phyloP scores from a whole-genome alignment of 768 basidiomycete species.

The Termitomyces sp. region DNA sequence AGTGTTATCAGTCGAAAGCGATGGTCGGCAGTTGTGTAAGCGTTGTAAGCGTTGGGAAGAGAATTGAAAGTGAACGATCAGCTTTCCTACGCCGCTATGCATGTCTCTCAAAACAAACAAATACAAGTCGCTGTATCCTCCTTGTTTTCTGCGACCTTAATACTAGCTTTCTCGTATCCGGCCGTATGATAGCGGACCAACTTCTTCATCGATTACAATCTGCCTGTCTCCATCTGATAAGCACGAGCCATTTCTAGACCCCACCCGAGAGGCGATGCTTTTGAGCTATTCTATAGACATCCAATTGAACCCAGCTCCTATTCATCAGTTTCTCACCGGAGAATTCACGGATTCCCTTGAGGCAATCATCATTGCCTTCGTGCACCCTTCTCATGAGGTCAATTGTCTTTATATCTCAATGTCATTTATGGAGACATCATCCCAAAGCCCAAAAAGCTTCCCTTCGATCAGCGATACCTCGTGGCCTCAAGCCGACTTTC shows the following conservation, averaged over 20 bases:
- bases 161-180: background rate
- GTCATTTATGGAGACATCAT: background rate
- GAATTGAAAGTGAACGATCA: slow-evolving; percentile 6
- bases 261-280: background rate
- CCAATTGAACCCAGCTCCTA: background rate
- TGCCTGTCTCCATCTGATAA: slow-evolving; percentile 10
- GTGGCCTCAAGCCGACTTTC: background rate
- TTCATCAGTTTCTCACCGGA: background rate
- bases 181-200: background rate
- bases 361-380: background rate
- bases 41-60: slow-evolving; percentile 8
- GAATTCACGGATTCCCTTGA: background rate
- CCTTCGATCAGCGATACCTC: background rate
- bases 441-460: background rate
- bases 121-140: background rate
- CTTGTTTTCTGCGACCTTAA: background rate
- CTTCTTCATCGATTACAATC: slow-evolving; percentile 7
- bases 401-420: background rate
- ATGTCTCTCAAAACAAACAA: slow-evolving; percentile 19
- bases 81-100: slow-evolving; percentile 9
- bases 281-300: background rate
- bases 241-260: background rate
- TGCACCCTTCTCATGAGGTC: background rate
- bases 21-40: slow-evolving; percentile 4
- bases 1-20: slow-evolving; percentile 18